Evolutionary conservation across 2,329 filamentous ascomycete species (phyloP), one percentile per base, ranked within the genome.

Genomic region (Clonostachys chloroleuca): DNA sequence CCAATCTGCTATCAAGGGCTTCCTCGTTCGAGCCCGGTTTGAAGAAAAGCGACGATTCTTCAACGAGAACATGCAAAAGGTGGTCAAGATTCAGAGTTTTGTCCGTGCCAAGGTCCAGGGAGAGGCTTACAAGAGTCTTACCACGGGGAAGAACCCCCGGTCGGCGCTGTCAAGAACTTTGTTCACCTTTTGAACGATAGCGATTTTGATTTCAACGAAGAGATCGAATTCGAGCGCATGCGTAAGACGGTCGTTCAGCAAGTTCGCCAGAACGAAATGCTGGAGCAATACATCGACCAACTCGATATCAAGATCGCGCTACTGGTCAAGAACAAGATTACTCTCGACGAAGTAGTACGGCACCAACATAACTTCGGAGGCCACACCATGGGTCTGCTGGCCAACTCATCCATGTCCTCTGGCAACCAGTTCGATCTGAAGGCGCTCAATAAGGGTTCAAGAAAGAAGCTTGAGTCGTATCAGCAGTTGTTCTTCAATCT

Each of bases 251-350:
- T 99, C 14, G 92, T 99, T 7, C 92, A 97, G 62, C 92, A 97
- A 62, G 94, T 99, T 10, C 86, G 92, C 43, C 92, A 96, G 58
- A 99, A 99, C 60, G 94, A 99, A 69, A 85, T 95, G 74, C 83
- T 95, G 37, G 94, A 99, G 68, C 91, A 96, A 63, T 99, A 99
- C 61, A 96, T 99, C 56, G 92, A 96, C 58, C 94, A 99, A 63
- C 80, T 99, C 35, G 95, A 99, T 62, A 96, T 99, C 75, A 99
- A 99, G 72, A 99, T 99, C 64, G 94, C 94, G 2, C 80, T 99
- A 4, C 78, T 99, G 16, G 94, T 99, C 59, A 97, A 97, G 78
- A 99, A 99, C 80, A 99, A 99, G 69, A 99, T 99, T 60, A 97
- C 94, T 0, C 78, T 99, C 5, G 94, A 99, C 61, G 95, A 99